A percentile compares a stretch with the other conserved stretches of the same genome.
Conservation (phyloP, 257 asterid species). For the Solanum acaule region DNA sequence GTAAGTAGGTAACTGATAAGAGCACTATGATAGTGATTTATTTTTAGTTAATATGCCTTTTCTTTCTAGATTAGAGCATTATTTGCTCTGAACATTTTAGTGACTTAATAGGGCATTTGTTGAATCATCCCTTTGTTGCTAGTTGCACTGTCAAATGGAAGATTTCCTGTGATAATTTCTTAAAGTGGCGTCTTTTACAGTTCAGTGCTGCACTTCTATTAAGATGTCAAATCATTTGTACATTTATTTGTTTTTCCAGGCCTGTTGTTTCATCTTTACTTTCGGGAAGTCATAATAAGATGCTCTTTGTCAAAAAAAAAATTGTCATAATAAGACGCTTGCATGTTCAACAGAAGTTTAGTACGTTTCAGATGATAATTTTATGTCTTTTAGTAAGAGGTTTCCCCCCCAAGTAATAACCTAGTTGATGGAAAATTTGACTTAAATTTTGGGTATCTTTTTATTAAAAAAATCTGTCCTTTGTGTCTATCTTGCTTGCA, state of each 20-base stretch:
- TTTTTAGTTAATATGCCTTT: not conserved
- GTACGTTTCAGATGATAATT: not conserved
- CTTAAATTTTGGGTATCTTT: not conserved
- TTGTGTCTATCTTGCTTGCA: not conserved
- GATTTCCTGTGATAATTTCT: not conserved
- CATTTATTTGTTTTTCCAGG: not conserved
- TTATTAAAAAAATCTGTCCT: not conserved
- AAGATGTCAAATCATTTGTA: not conserved
- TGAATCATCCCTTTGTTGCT: not conserved
- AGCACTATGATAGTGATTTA: not conserved
- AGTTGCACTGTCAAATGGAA: not conserved
- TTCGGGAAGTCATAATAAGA: not conserved
- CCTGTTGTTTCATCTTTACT: not conserved
- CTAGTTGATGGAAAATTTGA: not conserved
- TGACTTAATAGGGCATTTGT: not conserved
- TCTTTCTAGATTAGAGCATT: not conserved
- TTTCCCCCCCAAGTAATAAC: not conserved
- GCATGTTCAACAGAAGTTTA: not conserved
- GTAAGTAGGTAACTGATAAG: not conserved
- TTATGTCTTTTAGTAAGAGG: not conserved
- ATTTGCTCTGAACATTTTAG: not conserved
- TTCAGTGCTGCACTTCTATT: not conserved
- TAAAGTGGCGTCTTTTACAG: not conserved
- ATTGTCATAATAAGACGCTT: not conserved
- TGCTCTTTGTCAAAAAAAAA: not conserved